phyloP scores from a whole-genome alignment of 768 basidiomycete genomes.

The Xerocomellus amylosporus region DNA sequence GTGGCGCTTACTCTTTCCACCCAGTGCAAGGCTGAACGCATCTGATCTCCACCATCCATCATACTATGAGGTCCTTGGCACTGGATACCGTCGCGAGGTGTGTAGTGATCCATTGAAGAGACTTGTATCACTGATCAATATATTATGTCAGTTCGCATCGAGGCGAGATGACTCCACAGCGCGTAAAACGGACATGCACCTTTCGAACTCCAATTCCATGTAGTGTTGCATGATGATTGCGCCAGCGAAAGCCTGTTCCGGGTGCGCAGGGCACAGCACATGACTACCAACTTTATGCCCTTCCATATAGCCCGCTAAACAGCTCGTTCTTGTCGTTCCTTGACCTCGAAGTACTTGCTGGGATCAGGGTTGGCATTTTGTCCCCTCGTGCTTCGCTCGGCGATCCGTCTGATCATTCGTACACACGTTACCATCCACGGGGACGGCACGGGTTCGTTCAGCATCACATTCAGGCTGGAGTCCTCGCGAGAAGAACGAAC shows the following conservation, averaged over 20 bases:
- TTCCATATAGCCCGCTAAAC: conserved; percentile 43
- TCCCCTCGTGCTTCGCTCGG: conserved; percentile 49
- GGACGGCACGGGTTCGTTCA: conserved; percentile 42
- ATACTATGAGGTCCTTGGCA: neutral
- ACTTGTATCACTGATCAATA: neutral
- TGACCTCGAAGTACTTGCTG: too few relatives aligned
- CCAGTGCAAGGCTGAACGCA: neutral
- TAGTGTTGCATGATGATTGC: conserved; percentile 38
- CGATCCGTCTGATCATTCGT: conserved; percentile 33
- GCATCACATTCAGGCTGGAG: conserved; percentile 40
- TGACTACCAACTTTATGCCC: conserved; percentile 58
- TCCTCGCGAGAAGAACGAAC: conserved; percentile 33
- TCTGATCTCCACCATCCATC: neutral
- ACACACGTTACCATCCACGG: conserved; percentile 39
- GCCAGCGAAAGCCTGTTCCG: conserved; percentile 53
- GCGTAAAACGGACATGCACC: conserved; percentile 37
- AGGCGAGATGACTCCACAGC: conserved; percentile 36
- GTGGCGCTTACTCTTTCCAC: conserved; percentile 1
- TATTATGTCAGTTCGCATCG: neutral
- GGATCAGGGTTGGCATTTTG: too few relatives aligned
- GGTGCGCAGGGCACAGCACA: conserved; percentile 62
- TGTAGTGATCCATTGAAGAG: neutral
- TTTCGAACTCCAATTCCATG: conserved; percentile 32
- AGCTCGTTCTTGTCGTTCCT: too few relatives aligned
- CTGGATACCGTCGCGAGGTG: conserved; percentile 6